Conservation (phyloP, 2,329 filamentous ascomycete genomes). For the Trichoderma sp. region DNA sequence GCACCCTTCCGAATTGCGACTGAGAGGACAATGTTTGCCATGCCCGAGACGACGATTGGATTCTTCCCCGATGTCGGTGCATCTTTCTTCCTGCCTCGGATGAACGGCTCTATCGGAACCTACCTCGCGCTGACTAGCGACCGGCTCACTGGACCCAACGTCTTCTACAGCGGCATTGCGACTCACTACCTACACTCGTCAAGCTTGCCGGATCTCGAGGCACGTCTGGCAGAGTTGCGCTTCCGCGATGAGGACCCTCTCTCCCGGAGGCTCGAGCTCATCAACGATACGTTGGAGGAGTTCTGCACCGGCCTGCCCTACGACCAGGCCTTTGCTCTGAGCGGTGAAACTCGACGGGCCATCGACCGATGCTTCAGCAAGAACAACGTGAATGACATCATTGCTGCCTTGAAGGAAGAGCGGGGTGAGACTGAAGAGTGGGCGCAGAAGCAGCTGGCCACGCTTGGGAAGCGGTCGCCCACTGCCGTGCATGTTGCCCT, state of each 20-base stretch:
- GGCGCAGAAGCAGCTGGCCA: conserved; percentile 74
- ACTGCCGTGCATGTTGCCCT: conserved; percentile 83
- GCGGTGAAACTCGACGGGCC: conserved; percentile 68
- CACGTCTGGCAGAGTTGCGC: conserved; percentile 80
- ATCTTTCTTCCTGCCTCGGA: conserved; percentile 89
- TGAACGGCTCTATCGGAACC: conserved; percentile 82
- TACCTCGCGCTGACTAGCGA: conserved; percentile 93
- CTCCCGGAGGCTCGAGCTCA: conserved; percentile 62
- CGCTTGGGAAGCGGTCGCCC: conserved; percentile 75
- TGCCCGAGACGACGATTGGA: conserved; percentile 97
- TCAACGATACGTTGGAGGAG: conserved; percentile 89
- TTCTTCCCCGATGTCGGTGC: conserved; percentile 98
- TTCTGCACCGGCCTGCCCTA: conserved; percentile 82
- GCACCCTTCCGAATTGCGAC: conserved; percentile 96
- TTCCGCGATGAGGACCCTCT: conserved; percentile 75
- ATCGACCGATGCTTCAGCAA: conserved; percentile 82
- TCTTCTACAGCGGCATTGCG: conserved; percentile 86
- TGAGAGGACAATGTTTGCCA: conserved; percentile 91
- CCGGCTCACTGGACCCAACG: conserved; percentile 75
- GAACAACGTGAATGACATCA: conserved; percentile 65
- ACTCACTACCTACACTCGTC: conserved; percentile 97
- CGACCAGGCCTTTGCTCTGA: conserved; percentile 64
- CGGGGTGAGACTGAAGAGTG: conserved; percentile 59
- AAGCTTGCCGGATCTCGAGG: conserved; percentile 74
- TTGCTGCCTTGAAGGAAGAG: conserved; percentile 61